Evolutionary conservation across 495 filamentous ascomycete genomes (phyloP), one percentile per base, ranked within the genome.

Genomic region (Sordaria brevicollis): DNA sequence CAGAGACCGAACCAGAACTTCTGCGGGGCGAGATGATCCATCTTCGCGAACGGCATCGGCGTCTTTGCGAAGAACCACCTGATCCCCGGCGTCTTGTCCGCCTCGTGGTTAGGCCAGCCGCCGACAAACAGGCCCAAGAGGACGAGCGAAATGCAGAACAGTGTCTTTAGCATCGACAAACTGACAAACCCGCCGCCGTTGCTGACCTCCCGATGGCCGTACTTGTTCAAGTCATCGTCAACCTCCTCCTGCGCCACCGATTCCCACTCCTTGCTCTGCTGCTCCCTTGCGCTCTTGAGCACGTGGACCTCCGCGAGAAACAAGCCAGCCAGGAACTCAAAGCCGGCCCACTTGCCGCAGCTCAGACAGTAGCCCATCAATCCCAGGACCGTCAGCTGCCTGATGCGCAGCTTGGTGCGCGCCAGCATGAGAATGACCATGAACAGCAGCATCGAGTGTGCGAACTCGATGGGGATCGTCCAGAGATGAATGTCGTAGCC

Each of bases 401-500:
- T 83, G 8, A 87, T 71, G 4, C 75, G 69, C n/a, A 83, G 72
- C 36, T 76, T 74, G 11, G 87, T 77, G 31, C 86, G 82, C 7
- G 86, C 84, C 13, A 88, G 80, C 29, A 82, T 86, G 13, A 90
- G 75, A 21, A 86, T 80, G 0, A 84, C 82, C 66, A 88, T 73
- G 73, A 90, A 91, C 1, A 91, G 80, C 25, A 91, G 76, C 70
- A 90, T 83, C 17, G 88, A 90, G 72, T 87, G 85, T 57, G 83
- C 82, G 62, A 90, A 87, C 72, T 91, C 88, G 43, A 90, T 85
- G 0, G 89, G 87, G 37, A 91, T 90, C 11, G 89, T 90, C 88
- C 88, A 91, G 0, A 89, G 79, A 67, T 88, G 87, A 21, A 85
- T 82, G 66, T 90, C 87, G 74, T 89, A 90, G 8, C 72, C 73